phyloP scores from a whole-genome alignment of 2,329 filamentous ascomycete species.

The Knoxdaviesia proteae region DNA sequence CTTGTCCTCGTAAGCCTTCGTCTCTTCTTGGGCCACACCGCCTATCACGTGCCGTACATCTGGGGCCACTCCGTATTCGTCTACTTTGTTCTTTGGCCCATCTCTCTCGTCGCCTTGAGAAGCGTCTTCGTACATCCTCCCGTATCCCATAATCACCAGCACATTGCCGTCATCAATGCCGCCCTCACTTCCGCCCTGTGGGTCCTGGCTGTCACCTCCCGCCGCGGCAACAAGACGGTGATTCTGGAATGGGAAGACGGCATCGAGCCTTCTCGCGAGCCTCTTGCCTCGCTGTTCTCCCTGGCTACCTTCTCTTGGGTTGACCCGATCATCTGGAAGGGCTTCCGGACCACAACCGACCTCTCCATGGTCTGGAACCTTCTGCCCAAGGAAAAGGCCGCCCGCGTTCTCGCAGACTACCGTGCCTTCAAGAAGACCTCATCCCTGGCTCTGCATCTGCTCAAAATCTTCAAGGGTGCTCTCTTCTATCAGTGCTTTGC shows the following conservation, averaged over 20 bases:
- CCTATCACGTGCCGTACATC: slow-evolving; percentile 47
- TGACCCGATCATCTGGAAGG: slow-evolving; percentile 70
- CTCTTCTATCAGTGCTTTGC: slow-evolving; percentile 61
- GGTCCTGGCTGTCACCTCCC: slow-evolving; percentile 55
- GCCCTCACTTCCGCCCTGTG: slow-evolving; percentile 53
- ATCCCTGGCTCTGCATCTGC: slow-evolving; percentile 56
- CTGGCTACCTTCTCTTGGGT: slow-evolving; percentile 80
- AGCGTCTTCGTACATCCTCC: slow-evolving; percentile 63
- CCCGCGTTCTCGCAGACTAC: slow-evolving; percentile 59
- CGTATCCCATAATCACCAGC: slow-evolving; percentile 33
- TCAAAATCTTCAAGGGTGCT: slow-evolving; percentile 63
- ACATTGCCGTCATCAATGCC: slow-evolving; percentile 55
- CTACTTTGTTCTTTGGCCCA: slow-evolving; percentile 67
- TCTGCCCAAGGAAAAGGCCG: slow-evolving; percentile 70
- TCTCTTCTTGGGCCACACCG: slow-evolving; percentile 42
- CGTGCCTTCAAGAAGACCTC: slow-evolving; percentile 68
- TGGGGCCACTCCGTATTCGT: slow-evolving; percentile 88
- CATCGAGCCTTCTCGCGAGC: slow-evolving; percentile 71
- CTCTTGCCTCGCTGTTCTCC: slow-evolving; percentile 73
- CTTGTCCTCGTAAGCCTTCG: slow-evolving; percentile 52
- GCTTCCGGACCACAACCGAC: slow-evolving; percentile 68
- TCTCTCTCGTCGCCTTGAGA: slow-evolving; percentile 58
- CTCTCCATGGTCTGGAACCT: slow-evolving; percentile 84
- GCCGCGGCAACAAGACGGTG: slow-evolving; percentile 82
- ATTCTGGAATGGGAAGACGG: slow-evolving; percentile 75